Evolutionary conservation across 441 rosid species (phyloP).

Genomic region (Flueggea neowawraea): DNA sequence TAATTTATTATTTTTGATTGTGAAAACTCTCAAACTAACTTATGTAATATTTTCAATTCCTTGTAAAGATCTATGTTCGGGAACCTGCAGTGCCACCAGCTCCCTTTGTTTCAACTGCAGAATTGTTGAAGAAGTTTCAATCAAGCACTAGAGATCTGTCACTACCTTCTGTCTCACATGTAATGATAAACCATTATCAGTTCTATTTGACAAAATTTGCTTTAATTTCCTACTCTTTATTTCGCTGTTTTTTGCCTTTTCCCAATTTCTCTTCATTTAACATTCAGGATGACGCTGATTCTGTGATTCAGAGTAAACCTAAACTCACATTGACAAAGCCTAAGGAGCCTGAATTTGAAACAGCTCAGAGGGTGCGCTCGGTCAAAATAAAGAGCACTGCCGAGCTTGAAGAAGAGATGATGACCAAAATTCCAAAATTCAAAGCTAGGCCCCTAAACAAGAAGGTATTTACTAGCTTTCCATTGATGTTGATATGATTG

Average conservation of each 20-base stretch:
- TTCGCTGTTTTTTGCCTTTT: background rate
- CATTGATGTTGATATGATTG: background rate
- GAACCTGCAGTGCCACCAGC: constrained; percentile 32
- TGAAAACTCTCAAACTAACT: background rate
- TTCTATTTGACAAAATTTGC: background rate
- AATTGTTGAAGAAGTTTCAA: constrained; percentile 84
- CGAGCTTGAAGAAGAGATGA: constrained; percentile 97
- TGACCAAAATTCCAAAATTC: constrained; percentile 94
- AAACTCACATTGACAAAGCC: constrained; percentile 86
- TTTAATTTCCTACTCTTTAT: background rate
- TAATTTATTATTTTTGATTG: background rate
- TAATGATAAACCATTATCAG: constrained; percentile 20
- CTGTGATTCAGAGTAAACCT: constrained; percentile 54
- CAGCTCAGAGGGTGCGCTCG: constrained; percentile 81
- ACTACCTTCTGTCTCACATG: constrained; percentile 57
- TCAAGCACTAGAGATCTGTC: constrained; percentile 80
- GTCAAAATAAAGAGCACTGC: constrained; percentile 76
- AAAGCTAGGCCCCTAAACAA: constrained; percentile 94
- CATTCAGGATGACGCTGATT: constrained; percentile 25
- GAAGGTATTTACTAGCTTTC: constrained; percentile 46
- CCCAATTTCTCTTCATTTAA: constrained; percentile 6
- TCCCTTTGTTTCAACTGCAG: constrained; percentile 90
- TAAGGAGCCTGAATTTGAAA: constrained; percentile 91
- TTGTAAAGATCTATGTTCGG: constrained; percentile 68
- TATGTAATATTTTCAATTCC: constrained; percentile 1